Percentiles rank a stretch among this genome's conserved stretches.
Conservation (phyloP, 2,329 filamentous ascomycete species). For the Arthrobotrys sinensis region DNA sequence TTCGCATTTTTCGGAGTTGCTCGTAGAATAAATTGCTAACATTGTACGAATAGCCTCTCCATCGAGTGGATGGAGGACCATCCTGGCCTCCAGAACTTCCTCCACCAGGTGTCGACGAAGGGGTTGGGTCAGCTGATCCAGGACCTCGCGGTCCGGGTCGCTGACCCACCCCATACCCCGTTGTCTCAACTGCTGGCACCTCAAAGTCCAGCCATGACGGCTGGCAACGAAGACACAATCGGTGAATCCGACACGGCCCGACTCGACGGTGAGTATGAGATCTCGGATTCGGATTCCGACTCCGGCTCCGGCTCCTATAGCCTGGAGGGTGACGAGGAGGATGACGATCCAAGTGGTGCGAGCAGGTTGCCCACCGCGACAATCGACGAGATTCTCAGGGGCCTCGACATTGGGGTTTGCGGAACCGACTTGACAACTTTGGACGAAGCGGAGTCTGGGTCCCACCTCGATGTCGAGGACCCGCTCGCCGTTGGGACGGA, state of each 20-base stretch:
- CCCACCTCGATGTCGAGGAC: constrained; percentile 3
- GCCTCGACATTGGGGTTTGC: neutral
- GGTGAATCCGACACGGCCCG: neutral
- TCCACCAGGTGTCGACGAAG: neutral
- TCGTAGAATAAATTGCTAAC: neutral
- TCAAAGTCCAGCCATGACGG: neutral
- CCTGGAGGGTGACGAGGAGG: too few species aligned
- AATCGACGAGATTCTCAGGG: neutral
- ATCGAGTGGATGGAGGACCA: constrained; percentile 7
- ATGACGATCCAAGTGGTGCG: too few species aligned
- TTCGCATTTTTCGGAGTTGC: neutral
- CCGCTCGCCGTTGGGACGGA: neutral
- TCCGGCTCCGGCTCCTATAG: too few species aligned
- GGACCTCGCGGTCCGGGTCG: constrained; percentile 14
- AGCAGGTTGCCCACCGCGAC: too few species aligned
- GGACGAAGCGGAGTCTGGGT: constrained; percentile 19
- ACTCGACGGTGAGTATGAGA: neutral
- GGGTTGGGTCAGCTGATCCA: constrained; percentile 15
- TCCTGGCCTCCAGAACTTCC: constrained; percentile 6
- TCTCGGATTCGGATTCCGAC: too few species aligned
- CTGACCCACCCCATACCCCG: neutral
- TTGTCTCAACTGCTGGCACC: neutral
- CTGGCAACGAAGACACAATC: neutral
- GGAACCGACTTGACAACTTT: neutral
- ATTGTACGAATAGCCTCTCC: neutral